Base-by-base conservation (phyloP, 208 protist species). In the Leishmania major region DNA sequence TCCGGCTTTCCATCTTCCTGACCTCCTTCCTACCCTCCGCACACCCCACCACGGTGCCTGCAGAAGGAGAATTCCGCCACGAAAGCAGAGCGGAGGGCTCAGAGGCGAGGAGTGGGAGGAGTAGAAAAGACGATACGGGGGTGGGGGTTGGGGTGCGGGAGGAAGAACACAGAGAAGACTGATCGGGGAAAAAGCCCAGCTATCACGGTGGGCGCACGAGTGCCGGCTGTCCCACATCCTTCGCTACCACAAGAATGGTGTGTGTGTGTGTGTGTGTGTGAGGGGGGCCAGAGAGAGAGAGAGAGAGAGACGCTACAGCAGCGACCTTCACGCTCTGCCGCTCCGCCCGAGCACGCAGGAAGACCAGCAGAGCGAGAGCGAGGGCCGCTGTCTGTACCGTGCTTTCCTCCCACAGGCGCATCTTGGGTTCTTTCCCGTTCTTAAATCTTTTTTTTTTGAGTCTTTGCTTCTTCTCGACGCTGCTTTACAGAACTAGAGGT, bases 401-500 rank as follows among this genome's bases (percentile, higher is more conserved):
- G 40, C 67, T 49, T 51, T 49, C 40, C 45, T 25, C 35, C 40
- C 17, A 2, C 40, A 1, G 22, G 43, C 47, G 40, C 43, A 31
- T n/a, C 40, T 31, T 49, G 40, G 1, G 0, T 10, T 47, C 40
- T 72, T 25, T 47, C 11, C 22, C 35, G 43, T 72, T 47, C 37
- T 72, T 72, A 25, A 47, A 2, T 47, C 66, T 22, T 47, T 72
- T 15, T 74, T 31, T 53, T 35, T 53, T 55, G 70, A 51, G 28
- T 11, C 10, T 7, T 53, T 13, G 5, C 25, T 45, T 45, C 40
- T 72, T 28, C 40, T 72, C 25, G 67, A 47, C 43, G 67, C 8
- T 72, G 67, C 67, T 72, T 77, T 40, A 77, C 73, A 59, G 73
- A 62, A 4, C 35, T 45, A 28, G 51, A 62, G 11, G 45, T 28